Conservation (phyloP, 2,329 filamentous ascomycete species). For the Aplosporella prunicola region DNA sequence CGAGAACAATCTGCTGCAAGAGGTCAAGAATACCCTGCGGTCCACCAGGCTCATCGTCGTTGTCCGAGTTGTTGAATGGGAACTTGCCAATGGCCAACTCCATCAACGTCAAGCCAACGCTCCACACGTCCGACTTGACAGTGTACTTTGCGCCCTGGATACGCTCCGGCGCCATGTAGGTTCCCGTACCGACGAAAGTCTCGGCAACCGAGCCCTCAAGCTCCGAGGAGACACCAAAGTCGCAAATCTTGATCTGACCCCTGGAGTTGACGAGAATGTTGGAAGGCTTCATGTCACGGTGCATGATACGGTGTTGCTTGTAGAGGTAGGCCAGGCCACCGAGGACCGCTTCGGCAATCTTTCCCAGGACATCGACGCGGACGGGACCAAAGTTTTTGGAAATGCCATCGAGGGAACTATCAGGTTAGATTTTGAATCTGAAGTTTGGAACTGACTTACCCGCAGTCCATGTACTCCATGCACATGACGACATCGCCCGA, state of each 20-base stretch:
- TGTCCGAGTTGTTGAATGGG: constrained; percentile 80
- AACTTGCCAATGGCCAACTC: constrained; percentile 96
- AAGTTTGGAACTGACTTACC: constrained; percentile 56
- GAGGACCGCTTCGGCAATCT: constrained; percentile 92
- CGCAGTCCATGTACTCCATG: constrained; percentile 99
- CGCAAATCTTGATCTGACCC: constrained; percentile 92
- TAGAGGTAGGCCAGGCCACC: constrained; percentile 93
- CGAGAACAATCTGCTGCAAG: constrained; percentile 93
- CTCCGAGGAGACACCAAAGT: constrained; percentile 98
- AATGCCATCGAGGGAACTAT: constrained; percentile 81
- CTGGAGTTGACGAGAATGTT: constrained; percentile 94
- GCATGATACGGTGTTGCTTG: constrained; percentile 94
- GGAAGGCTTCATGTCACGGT: constrained; percentile 96
- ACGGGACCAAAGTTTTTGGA: constrained; percentile 92
- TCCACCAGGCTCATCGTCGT: constrained; percentile 54
- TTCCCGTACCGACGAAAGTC: constrained; percentile 96
- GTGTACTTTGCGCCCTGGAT: constrained; percentile 97
- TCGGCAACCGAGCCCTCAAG: constrained; percentile 96
- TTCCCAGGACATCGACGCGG: constrained; percentile 90
- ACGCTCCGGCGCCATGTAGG: constrained; percentile 97
- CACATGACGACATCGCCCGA: constrained; percentile 98
- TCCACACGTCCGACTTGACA: constrained; percentile 98
- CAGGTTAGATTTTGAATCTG: background rate
- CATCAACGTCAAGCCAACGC: constrained; percentile 91
- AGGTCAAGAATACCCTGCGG: constrained; percentile 94